Conservation (phyloP, 495 filamentous ascomycete species). For the Aspergillus funiculosus region DNA sequence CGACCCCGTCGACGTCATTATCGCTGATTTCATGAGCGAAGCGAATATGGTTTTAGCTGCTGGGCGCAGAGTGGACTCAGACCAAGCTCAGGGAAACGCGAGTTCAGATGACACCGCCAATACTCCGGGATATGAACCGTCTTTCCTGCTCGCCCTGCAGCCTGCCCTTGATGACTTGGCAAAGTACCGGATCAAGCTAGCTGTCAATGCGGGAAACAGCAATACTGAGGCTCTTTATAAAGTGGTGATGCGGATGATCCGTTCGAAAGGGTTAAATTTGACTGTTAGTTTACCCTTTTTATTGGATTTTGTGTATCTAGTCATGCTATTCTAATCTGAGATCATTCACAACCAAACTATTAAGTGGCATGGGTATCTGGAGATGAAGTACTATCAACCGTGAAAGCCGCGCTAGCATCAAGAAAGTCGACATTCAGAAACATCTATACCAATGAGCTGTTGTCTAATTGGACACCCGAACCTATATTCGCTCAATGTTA, state of each 20-base stretch:
- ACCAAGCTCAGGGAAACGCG: constrained; percentile 4
- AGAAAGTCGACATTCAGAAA: constrained; percentile 43
- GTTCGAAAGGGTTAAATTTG: constrained; percentile 37
- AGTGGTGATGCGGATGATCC: constrained; percentile 40
- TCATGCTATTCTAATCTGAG: not conserved
- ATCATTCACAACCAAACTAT: not conserved
- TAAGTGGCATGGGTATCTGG: constrained; percentile 47
- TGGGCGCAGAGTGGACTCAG: constrained; percentile 37
- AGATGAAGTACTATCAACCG: constrained; percentile 44
- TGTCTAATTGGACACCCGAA: constrained; percentile 47
- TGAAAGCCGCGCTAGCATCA: constrained; percentile 33
- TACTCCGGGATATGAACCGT: constrained; percentile 43
- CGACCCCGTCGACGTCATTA: constrained; percentile 52
- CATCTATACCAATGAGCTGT: constrained; percentile 44
- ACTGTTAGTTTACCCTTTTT: constrained; percentile 24
- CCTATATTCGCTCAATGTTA: constrained; percentile 52
- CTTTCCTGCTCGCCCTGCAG: constrained; percentile 48
- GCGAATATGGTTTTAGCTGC: constrained; percentile 46
- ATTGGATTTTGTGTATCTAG: too few species aligned
- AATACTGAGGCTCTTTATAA: constrained; percentile 46
- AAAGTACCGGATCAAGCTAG: constrained; percentile 48
- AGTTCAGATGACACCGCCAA: not conserved
- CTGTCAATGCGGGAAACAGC: constrained; percentile 53
- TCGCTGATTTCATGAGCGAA: constrained; percentile 55
- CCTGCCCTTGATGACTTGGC: constrained; percentile 48